These are phyloP conservation scores for Aschersonia sp. DNA, from an alignment of 2,329 filamentous ascomycete species.

Conservation along the genomic window DNA sequence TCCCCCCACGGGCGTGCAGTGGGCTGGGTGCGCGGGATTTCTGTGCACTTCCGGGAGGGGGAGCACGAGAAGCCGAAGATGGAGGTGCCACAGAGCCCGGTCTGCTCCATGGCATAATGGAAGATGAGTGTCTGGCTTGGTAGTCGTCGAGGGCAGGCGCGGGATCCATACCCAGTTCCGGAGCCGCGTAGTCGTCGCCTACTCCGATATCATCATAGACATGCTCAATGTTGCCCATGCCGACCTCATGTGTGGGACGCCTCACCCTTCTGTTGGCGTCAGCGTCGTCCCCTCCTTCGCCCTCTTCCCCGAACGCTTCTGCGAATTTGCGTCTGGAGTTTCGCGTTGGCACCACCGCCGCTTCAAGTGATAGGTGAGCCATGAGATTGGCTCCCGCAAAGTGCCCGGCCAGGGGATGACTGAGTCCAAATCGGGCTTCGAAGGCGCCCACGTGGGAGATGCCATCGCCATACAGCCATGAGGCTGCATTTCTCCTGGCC, in stretches of 20 bases:
- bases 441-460: conserved; percentile 16
- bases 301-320: conserved; percentile 27
- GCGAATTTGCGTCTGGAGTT: conserved; percentile 25
- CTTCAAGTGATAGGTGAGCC: conserved; percentile 12
- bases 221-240: not conserved
- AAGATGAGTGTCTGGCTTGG: conserved; percentile 32
- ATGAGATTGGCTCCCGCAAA: conserved; percentile 30
- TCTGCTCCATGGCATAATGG: conserved; percentile 38
- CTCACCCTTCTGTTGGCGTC: not conserved
- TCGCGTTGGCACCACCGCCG: conserved; percentile 5
- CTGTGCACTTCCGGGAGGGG: conserved; percentile 19
- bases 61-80: conserved; percentile 25
- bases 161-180: conserved; percentile 59
- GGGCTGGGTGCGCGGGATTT: conserved; percentile 20
- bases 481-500: conserved; percentile 22
- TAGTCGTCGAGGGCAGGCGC: conserved; percentile 48
- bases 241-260: not conserved
- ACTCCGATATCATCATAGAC: not conserved
- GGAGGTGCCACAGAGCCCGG: conserved; percentile 27
- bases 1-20: conserved; percentile 20
- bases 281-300: conserved; percentile 3
- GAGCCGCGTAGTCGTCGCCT: conserved; percentile 19
- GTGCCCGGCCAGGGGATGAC: conserved; percentile 27
- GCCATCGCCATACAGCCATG: conserved; percentile 17
- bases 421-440: conserved; percentile 11